Evolutionary conservation across 129 eudicot species (phyloP).

Genomic region (Flaveria trinervia): DNA sequence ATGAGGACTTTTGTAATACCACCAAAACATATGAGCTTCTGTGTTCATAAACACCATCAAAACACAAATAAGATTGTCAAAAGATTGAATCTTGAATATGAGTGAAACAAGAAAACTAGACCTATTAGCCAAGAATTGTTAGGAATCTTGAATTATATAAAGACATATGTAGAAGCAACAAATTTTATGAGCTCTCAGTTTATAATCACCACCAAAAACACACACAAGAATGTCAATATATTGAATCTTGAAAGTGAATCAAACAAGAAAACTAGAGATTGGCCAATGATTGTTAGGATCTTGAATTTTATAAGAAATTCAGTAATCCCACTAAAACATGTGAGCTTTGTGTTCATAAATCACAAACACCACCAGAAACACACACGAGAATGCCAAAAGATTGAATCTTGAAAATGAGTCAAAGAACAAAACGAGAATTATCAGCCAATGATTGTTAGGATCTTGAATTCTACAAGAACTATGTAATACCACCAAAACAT

Average conservation of each 20-base stretch:
- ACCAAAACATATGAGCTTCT: constrained; percentile 98
- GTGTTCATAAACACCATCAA: constrained; percentile 19
- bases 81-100: background rate
- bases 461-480: constrained; percentile 53
- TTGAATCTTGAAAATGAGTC: background rate
- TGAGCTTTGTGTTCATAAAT: constrained; percentile 23
- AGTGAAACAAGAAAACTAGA: constrained; percentile 57
- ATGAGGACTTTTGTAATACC: constrained; percentile 82
- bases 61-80: background rate
- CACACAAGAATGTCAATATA: no score
- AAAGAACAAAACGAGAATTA: constrained; percentile 62
- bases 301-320: constrained; percentile 28
- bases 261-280: constrained; percentile 40
- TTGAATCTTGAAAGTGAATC: background rate
- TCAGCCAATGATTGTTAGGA: constrained; percentile 58
- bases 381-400: background rate
- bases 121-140: constrained; percentile 59
- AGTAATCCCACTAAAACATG: no score
- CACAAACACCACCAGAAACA: background rate
- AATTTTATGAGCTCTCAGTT: constrained; percentile 58
- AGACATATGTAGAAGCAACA: constrained; percentile 73
- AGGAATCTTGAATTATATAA: constrained; percentile 47
- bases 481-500: constrained; percentile 77
- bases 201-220: constrained; percentile 5
- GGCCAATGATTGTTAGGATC: constrained; percentile 60